Evolutionary conservation across 768 basidiomycete species (phyloP), one percentile per base, ranked within the genome.

Genomic region (Suillus tomentosus): DNA sequence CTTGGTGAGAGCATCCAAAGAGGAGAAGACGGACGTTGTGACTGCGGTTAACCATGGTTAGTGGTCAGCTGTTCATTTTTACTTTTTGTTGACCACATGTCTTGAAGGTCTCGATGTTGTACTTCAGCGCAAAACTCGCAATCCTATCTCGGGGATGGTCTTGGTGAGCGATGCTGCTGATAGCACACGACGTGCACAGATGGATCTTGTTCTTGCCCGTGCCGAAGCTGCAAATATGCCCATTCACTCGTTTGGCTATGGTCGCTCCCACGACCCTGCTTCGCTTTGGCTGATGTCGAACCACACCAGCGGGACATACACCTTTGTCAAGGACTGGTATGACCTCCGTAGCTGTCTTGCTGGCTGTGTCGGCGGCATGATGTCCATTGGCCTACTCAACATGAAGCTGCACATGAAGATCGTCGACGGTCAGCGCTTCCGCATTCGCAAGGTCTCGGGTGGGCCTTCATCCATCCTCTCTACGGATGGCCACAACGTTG

Each of bases 281-380:
- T 96, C 95, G 8, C 85, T 99, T 40, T 99, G 97, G 97, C 87
- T 99, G 54, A 96, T 99, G 85, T 98, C 96, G 11, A 99, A 98
- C 76, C 95, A 99, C 75, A 98, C 97, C 3, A 87, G 87, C 67
- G 97, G 97, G 31, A 97, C 95, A 36, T 99, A 99, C 79, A 98
- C 96, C 5, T 99, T 97, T 70, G 95, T 98, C 65, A 93, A 92
- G 78, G 96, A 97, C 73, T 98, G 96, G 92, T 96, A 98, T 74
- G 94, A 98, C 75, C 87, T 99, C 37, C 88, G 93, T 27, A 89
- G 91, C 70, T 92, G 95, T 66, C 84, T 99, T 39, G 94, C 96
- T 6, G 97, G 97, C 5, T 95, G 94, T 72, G 84, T 99, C 17
- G 97, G 96, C 6, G 96, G 96, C 1, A 91, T 99, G 88, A 92